Evolutionary conservation across 2,329 filamentous ascomycete species (phyloP).

Genomic region (Ophiostoma triangulosporum): DNA sequence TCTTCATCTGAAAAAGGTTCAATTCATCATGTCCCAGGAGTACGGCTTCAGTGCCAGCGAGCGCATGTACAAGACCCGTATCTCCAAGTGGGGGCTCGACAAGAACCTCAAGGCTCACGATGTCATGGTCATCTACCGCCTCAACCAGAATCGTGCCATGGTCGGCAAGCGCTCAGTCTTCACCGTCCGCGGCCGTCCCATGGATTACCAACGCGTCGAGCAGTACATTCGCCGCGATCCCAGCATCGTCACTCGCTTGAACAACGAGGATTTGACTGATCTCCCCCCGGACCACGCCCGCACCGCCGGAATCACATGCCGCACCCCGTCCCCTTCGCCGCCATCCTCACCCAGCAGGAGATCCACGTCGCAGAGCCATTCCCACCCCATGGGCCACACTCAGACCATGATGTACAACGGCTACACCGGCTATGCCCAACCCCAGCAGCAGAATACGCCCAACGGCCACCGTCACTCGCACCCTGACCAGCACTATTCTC

Average conservation of each 20-base stretch:
- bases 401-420: background rate
- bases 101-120: slow-evolving; percentile 21
- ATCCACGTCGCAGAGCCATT: background rate
- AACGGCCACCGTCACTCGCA: background rate
- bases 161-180: slow-evolving; percentile 17
- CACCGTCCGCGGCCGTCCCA: slow-evolving; percentile 16
- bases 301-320: slow-evolving; percentile 5
- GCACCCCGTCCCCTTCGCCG: slow-evolving; percentile 5
- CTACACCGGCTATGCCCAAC: background rate
- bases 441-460: background rate
- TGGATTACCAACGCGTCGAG: slow-evolving; percentile 19
- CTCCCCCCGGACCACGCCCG: slow-evolving; percentile 14
- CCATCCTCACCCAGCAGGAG: background rate
- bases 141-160: slow-evolving; percentile 16
- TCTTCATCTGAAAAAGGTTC: slow-evolving; percentile 18
- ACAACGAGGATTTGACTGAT: slow-evolving; percentile 12
- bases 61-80: slow-evolving; percentile 23
- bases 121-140: slow-evolving; percentile 17
- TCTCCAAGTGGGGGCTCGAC: slow-evolving; percentile 21
- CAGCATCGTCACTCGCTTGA: slow-evolving; percentile 12
- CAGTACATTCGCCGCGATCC: slow-evolving; percentile 19
- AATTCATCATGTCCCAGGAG: slow-evolving; percentile 17
- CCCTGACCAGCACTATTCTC: background rate
- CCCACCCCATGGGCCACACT: background rate
- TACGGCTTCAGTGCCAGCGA: slow-evolving; percentile 18